Conservation (phyloP, 2,329 filamentous ascomycete species). For the Claviceps quebecensis region DNA sequence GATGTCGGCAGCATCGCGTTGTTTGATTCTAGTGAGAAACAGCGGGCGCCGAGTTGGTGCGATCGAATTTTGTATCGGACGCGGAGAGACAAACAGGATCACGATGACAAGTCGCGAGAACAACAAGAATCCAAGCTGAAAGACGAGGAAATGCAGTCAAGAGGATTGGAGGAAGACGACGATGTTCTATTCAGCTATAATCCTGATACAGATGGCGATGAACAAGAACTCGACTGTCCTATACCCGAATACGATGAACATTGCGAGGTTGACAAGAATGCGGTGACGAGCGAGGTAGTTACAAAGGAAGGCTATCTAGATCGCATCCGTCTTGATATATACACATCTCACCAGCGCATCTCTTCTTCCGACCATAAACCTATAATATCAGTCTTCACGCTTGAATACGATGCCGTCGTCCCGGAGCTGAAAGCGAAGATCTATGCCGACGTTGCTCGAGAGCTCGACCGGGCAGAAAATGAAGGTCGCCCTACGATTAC, state of each 20-base stretch:
- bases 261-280: constrained; percentile 31
- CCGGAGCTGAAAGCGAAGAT: constrained; percentile 72
- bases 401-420: constrained; percentile 78
- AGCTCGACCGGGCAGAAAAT: constrained; percentile 84
- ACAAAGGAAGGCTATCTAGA: constrained; percentile 46
- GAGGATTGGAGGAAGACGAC: constrained; percentile 65
- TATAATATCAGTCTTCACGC: constrained; percentile 63
- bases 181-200: constrained; percentile 88
- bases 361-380: constrained; percentile 95
- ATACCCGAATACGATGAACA: constrained; percentile 47
- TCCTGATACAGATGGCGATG: constrained; percentile 57
- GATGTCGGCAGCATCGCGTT: constrained; percentile 84
- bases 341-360: constrained; percentile 78
- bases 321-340: constrained; percentile 46
- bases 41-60: constrained; percentile 87
- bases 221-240: constrained; percentile 16
- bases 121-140: constrained; percentile 52
- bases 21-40: constrained; percentile 94
- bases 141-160: constrained; percentile 74
- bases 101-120: constrained; percentile 49
- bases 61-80: constrained; percentile 85
- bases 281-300: constrained; percentile 24
- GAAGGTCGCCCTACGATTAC: constrained; percentile 74
- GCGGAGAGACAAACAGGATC: constrained; percentile 50
- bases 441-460: constrained; percentile 73